Evolutionary conservation across 192 early-diverging fungal genomes (phyloP), one percentile per base, ranked within the genome.

Genomic region (Bifiguratus adelaidae): DNA sequence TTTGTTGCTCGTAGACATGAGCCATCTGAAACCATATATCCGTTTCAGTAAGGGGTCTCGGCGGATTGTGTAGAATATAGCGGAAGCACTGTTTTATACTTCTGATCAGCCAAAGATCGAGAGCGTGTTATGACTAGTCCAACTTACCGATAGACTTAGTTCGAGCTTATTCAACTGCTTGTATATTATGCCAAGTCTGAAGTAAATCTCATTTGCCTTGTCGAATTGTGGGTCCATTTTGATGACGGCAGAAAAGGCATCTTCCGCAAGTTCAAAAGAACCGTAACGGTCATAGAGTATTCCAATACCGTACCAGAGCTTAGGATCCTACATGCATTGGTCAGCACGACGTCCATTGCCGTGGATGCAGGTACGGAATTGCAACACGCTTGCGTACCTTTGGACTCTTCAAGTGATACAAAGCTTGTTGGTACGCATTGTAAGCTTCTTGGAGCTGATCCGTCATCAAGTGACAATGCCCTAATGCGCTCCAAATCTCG

Each of bases 21-120:
- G 92, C 95, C 46, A 94, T 95, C 60, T 98, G 92, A 67, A 92
- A 98, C 90, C 88, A 92, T 40, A 98, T 92, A 58, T 98, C 95
- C 2, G 80, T 75, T 52, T 92, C 88, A 23, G 88, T 89, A n/a
- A 96, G 73, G 15, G 95, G 95, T 52, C 81, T 82, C 24, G 92
- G 92, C 5, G 92, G 92, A 26, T 76, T 74, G 25, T 64, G 59
- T 3, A 95, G 60, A 41, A 95, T 93, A 66, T 91, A 89, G 32
- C 81, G 78, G 73, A 97, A 95, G 72, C 88, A 95, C 70, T 88
- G 53, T 21, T 63, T 56, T 26, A 59, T 62, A 47, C 60, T 60
- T 0, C 64, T 42, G 35, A 61, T 67, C 40, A 60, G 57, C 20
- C 54, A 53, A 52, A 69, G n/a, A 1, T 12, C 15, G 25, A 57